Base-by-base conservation (phyloP, 495 filamentous ascomycete species). In the Mytilinidion resinicola region DNA sequence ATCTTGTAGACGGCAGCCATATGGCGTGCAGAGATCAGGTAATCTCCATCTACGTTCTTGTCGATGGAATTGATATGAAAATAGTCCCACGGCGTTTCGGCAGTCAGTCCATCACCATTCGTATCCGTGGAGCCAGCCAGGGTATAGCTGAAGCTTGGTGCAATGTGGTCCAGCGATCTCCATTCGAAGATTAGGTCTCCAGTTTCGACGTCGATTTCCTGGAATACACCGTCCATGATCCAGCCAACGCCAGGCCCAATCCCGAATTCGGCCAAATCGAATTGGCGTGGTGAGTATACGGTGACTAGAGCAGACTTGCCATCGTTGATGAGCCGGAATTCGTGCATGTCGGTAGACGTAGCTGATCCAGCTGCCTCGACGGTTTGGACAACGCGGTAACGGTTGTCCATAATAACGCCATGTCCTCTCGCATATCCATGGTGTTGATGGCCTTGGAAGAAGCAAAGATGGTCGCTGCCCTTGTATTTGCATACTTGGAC, bases 351-450 rank as follows among this genome's bases (percentile, higher is more conserved):
- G 25, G 41, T 60, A 4, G 46, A 50, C 6, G 67, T 48, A 9
- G 64, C 65, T 12, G 56, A 47, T 19, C 64, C 64, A 34, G 46
- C 55, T 36, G 64, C 59, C 30, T 68, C 60, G 1, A 71, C 51
- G 33, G 64, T 68, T 38, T 76, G 75, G 5, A 80, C 78, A 44
- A 79, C 75, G 41, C 73, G 68, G 61, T 81, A 82, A 30, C 70
- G 66, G 38, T 72, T 69, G 56, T 82, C 74, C 70, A 81, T 71
- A 51, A 82, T 81, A 4, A 80, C 67, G 15, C 77, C 78, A 71
- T 79, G 77, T 9, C 80, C 80, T 25, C 77, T 69, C 30, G 75
- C 78, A 53, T 79, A 82, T 30, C 78, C 78, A 39, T 77, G 76
- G 43, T 80, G 75, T 51, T 80, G 78, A 37, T 75, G 70, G 17